Evolutionary conservation across 2,329 filamentous ascomycete species (phyloP).

Genomic region (Clonostachys chloroleuca): DNA sequence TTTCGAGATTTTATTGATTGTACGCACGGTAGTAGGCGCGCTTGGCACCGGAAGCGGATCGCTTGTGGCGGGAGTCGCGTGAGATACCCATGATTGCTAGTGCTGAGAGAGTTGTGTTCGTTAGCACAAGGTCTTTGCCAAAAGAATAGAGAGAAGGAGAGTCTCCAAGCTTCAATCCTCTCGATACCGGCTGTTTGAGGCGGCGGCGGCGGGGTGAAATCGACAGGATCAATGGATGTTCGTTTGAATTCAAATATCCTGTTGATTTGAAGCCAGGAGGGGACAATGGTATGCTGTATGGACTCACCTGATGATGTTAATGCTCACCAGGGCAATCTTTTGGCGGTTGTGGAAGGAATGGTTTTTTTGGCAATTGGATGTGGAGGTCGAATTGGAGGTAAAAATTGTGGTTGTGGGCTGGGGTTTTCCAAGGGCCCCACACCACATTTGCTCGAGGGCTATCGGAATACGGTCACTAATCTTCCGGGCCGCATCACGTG

Average conservation of each 20-base stretch:
- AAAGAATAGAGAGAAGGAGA: neutral
- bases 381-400: slow-evolving; percentile 23
- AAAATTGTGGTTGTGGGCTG: slow-evolving; percentile 34
- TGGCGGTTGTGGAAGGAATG: slow-evolving; percentile 27
- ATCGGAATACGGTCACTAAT: too few species aligned
- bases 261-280: neutral
- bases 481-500: too few species aligned
- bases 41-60: slow-evolving; percentile 98
- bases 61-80: slow-evolving; percentile 99
- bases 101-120: slow-evolving; percentile 14
- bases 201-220: neutral
- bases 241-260: too few species aligned
- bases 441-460: too few species aligned
- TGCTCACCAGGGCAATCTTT: slow-evolving; percentile 45
- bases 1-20: slow-evolving; percentile 41
- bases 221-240: neutral
- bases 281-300: neutral
- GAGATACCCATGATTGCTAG: slow-evolving; percentile 98
- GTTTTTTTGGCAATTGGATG: slow-evolving; percentile 26
- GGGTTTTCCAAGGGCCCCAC: slow-evolving; percentile 23
- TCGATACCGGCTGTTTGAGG: neutral
- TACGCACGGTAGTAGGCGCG: slow-evolving; percentile 83
- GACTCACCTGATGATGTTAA: slow-evolving; percentile 43
- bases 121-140: slow-evolving; percentile 9
- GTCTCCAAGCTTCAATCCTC: neutral